Evolutionary conservation across 176 grass and related monocot genomes (phyloP).

Genomic region (Zizania latifolia): DNA sequence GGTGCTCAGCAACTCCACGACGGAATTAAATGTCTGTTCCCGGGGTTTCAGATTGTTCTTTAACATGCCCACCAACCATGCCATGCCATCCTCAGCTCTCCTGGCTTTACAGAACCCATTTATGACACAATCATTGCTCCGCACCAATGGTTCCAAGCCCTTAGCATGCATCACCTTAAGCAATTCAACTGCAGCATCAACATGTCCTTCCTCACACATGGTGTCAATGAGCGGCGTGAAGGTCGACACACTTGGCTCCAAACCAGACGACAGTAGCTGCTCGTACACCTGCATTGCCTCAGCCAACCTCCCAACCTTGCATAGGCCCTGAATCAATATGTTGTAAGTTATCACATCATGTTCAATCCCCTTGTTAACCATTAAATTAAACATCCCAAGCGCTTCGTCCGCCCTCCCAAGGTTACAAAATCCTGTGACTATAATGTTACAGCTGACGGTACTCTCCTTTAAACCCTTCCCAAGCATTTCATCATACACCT

Average conservation of each 20-base stretch:
- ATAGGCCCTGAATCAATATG: conserved; percentile 65
- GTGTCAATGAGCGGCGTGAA: conserved; percentile 55
- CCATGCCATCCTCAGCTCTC: conserved; percentile 62
- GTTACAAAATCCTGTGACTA: conserved; percentile 45
- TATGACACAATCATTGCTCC: conserved; percentile 62
- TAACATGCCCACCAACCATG: conserved; percentile 71
- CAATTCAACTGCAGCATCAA: conserved; percentile 53
- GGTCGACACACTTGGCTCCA: conserved; percentile 48
- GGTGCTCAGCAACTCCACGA: conserved; percentile 43
- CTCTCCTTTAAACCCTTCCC: conserved; percentile 51
- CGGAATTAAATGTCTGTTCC: conserved; percentile 35
- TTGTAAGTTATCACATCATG: conserved; percentile 66
- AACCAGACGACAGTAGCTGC: conserved; percentile 41
- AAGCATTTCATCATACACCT: conserved; percentile 67
- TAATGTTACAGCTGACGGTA: conserved; percentile 56
- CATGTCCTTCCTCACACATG: conserved; percentile 54
- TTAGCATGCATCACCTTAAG: conserved; percentile 58
- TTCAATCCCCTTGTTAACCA: conserved; percentile 46
- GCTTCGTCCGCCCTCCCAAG: conserved; percentile 52
- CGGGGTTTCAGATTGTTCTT: conserved; percentile 62
- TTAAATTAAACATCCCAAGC: conserved; percentile 45
- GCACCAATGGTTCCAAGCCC: conserved; percentile 50
- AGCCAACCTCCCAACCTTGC: conserved; percentile 42
- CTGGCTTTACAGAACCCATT: conserved; percentile 54
- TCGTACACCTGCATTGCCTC: conserved; percentile 40